Percentiles rank a stretch among this genome's conserved stretches.
Evolutionary conservation across 345 rosid species (phyloP).

Genomic region (Cardamine occulta): DNA sequence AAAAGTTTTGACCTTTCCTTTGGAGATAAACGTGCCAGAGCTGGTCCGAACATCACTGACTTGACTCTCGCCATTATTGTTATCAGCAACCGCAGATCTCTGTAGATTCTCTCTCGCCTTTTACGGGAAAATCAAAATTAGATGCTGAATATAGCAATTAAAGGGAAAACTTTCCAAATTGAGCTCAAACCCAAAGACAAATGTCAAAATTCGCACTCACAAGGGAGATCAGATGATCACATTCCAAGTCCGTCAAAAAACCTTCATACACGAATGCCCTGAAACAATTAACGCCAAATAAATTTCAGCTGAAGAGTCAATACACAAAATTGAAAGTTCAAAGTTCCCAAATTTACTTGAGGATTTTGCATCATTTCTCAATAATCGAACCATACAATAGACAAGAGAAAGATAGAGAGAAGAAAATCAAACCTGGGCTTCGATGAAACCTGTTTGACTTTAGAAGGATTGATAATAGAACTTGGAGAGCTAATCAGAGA

Average conservation of each 20-base stretch:
- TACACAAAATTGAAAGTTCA: neutral
- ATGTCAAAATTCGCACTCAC: conserved; percentile 48
- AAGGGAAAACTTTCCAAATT: conserved; percentile 10
- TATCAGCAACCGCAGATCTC: conserved; percentile 96
- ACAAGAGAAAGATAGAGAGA: neutral
- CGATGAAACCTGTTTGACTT: conserved; percentile 86
- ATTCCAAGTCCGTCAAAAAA: conserved; percentile 86
- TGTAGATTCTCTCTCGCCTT: conserved; percentile 89
- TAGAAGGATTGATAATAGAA: conserved; percentile 75
- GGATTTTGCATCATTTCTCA: neutral
- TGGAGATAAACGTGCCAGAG: conserved; percentile 91
- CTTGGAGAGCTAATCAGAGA: conserved; percentile 57
- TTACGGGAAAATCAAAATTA: conserved; percentile 15
- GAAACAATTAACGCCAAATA: conserved; percentile 7
- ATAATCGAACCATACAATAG: neutral
- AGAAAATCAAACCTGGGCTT: conserved; percentile 65
- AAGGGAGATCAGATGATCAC: conserved; percentile 92
- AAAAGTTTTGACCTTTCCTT: conserved; percentile 65
- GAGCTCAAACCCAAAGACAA: conserved; percentile 6
- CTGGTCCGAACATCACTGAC: conserved; percentile 91
- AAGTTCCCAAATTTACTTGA: conserved; percentile 14
- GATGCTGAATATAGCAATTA: conserved; percentile 8
- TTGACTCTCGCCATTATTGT: conserved; percentile 76
- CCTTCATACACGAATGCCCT: conserved; percentile 96
- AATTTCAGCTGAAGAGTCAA: neutral